Evolutionary conservation across 2,329 filamentous ascomycete species (phyloP).

Genomic region (Alternaria triticimaculans): DNA sequence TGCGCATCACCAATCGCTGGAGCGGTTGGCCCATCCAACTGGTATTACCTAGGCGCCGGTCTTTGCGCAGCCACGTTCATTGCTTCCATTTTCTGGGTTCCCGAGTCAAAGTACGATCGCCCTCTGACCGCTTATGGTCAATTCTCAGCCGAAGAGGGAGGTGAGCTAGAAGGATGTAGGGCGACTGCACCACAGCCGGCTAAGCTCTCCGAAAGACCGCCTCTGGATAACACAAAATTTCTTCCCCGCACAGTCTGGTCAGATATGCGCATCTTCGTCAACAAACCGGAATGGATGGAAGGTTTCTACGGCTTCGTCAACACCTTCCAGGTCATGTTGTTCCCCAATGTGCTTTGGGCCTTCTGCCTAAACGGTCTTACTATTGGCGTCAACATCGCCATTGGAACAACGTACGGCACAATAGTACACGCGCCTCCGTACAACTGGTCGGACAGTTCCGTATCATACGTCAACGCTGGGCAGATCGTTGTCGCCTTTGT

Average conservation of each 20-base stretch:
- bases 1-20: constrained; percentile 54
- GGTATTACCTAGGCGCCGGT: constrained; percentile 53
- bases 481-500: constrained; percentile 44
- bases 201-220: constrained; percentile 13
- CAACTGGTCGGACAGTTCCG: constrained; percentile 22
- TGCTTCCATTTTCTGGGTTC: constrained; percentile 50
- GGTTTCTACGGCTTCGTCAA: constrained; percentile 35
- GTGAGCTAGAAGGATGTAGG: not conserved
- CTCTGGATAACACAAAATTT: constrained; percentile 49
- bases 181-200: not conserved
- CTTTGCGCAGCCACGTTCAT: constrained; percentile 46
- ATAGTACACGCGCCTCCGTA: constrained; percentile 25
- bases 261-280: constrained; percentile 52
- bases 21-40: constrained; percentile 51
- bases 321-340: constrained; percentile 38
- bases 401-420: constrained; percentile 27
- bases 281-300: constrained; percentile 49
- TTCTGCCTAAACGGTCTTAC: constrained; percentile 29
- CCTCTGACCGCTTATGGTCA: constrained; percentile 45
- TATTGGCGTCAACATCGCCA: constrained; percentile 31
- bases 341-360: constrained; percentile 32
- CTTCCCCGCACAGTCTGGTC: constrained; percentile 46
- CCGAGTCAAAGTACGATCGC: constrained; percentile 54
- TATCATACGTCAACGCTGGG: constrained; percentile 28
- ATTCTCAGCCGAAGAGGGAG: constrained; percentile 7